phyloP scores from a whole-genome alignment of 1,139 yeast species.

The Blastobotrys illinoisensis region DNA sequence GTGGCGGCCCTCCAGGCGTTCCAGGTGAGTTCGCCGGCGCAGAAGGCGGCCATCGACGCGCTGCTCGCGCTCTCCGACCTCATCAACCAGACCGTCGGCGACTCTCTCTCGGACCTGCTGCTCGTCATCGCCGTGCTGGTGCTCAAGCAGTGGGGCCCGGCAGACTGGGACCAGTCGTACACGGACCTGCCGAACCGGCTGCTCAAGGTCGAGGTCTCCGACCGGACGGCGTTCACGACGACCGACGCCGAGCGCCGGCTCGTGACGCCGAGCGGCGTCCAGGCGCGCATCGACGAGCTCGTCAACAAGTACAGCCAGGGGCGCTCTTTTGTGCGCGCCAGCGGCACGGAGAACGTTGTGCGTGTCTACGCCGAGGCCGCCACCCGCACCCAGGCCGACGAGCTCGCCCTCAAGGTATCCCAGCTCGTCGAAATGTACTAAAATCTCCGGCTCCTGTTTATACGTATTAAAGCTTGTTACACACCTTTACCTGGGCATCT shows the following conservation, averaged over 20 bases:
- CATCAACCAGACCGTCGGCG: slow-evolving; percentile 96
- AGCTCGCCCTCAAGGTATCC: slow-evolving; percentile 47
- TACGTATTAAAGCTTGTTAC: too few relatives aligned
- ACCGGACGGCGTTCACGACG: slow-evolving; percentile 72
- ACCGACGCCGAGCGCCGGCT: slow-evolving; percentile 87
- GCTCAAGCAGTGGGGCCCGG: slow-evolving; percentile 53
- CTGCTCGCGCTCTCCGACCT: slow-evolving; percentile 57
- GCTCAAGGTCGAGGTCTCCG: slow-evolving; percentile 75
- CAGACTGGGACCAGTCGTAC: slow-evolving; percentile 72
- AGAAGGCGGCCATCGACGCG: slow-evolving; percentile 44
- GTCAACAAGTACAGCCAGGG: slow-evolving; percentile 58
- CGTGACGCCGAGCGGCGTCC: slow-evolving; percentile 73
- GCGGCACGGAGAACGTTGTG: slow-evolving; percentile 97
- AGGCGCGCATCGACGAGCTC: slow-evolving; percentile 59
- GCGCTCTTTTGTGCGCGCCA: slow-evolving; percentile 91
- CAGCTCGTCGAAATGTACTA: slow-evolving; percentile 27
- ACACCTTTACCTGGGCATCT: too few relatives aligned
- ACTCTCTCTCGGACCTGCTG: slow-evolving; percentile 85
- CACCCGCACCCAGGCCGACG: slow-evolving; percentile 46
- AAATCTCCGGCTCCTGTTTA: too few relatives aligned
- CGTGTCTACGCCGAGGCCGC: slow-evolving; percentile 91
- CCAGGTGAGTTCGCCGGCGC: slow-evolving; percentile 34
- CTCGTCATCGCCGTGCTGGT: slow-evolving; percentile 64
- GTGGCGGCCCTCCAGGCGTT: slow-evolving; percentile 33
- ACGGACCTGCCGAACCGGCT: slow-evolving; percentile 82